Evolutionary conservation across 176 grass and related monocot species (phyloP).

Genomic region (Neostapfia colusana): DNA sequence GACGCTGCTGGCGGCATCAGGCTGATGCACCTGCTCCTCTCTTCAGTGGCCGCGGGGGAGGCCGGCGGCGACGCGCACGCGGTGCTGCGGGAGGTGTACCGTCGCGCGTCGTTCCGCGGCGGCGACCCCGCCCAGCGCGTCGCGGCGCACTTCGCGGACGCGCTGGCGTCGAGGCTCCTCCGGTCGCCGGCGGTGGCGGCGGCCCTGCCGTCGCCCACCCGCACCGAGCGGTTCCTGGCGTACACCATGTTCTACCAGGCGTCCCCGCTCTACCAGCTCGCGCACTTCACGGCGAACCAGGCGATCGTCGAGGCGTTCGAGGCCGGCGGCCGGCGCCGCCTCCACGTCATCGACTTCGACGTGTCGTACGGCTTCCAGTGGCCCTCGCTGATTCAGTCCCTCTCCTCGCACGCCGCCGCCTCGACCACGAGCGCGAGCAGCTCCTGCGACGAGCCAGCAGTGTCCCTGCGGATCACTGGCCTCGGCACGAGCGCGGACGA

Average conservation of each 20-base stretch:
- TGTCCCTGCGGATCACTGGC: constrained; percentile 66
- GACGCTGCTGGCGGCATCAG: constrained; percentile 1
- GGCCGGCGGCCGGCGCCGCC: constrained; percentile 19
- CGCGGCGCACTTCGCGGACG: constrained; percentile 64
- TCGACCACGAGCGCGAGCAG: neutral
- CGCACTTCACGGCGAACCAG: constrained; percentile 96
- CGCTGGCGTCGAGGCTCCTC: constrained; percentile 45
- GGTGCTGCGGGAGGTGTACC: constrained; percentile 59
- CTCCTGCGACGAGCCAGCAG: constrained; percentile 2
- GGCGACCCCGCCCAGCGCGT: constrained; percentile 62
- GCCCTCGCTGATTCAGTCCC: constrained; percentile 87
- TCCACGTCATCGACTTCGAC: constrained; percentile 83
- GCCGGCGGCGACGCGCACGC: constrained; percentile 31
- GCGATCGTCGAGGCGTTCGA: constrained; percentile 86
- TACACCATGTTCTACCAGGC: constrained; percentile 74
- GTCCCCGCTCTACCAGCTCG: constrained; percentile 69
- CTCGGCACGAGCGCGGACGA: constrained; percentile 52
- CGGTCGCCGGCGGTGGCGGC: neutral
- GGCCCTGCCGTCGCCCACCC: neutral
- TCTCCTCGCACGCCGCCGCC: constrained; percentile 50
- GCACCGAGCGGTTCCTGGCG: constrained; percentile 51
- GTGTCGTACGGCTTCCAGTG: constrained; percentile 86
- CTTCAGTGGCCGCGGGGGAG: constrained; percentile 43
- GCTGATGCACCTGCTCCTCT: constrained; percentile 56
- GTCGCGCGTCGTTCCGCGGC: constrained; percentile 39